Evolutionary conservation across 2,329 filamentous ascomycete species (phyloP).

Genomic region (Allantophomopsis cytisporea): DNA sequence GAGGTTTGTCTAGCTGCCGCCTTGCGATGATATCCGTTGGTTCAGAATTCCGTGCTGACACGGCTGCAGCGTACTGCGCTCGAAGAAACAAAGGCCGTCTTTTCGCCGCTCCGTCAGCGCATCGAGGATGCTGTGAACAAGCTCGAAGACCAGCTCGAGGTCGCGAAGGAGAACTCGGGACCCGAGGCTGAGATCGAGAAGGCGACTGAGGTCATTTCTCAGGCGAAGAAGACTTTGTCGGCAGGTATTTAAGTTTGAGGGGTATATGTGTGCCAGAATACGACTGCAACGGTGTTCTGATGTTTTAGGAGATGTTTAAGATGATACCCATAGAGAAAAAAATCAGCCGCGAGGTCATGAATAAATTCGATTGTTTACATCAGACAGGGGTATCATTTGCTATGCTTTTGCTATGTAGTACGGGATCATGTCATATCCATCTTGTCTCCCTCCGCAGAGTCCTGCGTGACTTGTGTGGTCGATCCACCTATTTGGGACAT

Average conservation of each 20-base stretch:
- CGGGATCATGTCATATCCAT: conserved; percentile 43
- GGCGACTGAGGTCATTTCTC: conserved; percentile 30
- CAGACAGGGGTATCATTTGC: conserved; percentile 12
- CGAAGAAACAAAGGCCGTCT: conserved; percentile 78
- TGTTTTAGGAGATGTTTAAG: not conserved
- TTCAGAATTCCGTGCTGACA: not conserved
- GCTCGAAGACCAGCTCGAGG: conserved; percentile 64
- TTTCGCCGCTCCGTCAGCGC: conserved; percentile 57
- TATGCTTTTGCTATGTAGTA: conserved; percentile 26
- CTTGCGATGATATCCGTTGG: not conserved
- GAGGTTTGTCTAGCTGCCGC: conserved; percentile 43
- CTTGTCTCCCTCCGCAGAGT: conserved; percentile 25
- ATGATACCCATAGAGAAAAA: too few relatives aligned
- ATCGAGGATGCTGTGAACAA: conserved; percentile 59
- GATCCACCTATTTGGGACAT: too few relatives aligned
- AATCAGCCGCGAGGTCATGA: not conserved
- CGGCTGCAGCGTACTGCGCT: conserved; percentile 33
- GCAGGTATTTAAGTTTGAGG: conserved; percentile 26
- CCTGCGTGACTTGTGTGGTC: too few relatives aligned
- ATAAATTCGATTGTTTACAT: not conserved
- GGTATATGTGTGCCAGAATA: too few relatives aligned
- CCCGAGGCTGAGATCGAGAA: conserved; percentile 33
- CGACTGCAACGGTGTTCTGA: not conserved
- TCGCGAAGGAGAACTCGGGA: conserved; percentile 33
- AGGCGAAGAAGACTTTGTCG: conserved; percentile 37